A percentile compares a stretch with the other conserved stretches of the same genome.
These are phyloP conservation scores for Aureobasidium melanogenum DNA, from an alignment of 2,329 filamentous ascomycete genomes.

Conservation along the genomic window DNA sequence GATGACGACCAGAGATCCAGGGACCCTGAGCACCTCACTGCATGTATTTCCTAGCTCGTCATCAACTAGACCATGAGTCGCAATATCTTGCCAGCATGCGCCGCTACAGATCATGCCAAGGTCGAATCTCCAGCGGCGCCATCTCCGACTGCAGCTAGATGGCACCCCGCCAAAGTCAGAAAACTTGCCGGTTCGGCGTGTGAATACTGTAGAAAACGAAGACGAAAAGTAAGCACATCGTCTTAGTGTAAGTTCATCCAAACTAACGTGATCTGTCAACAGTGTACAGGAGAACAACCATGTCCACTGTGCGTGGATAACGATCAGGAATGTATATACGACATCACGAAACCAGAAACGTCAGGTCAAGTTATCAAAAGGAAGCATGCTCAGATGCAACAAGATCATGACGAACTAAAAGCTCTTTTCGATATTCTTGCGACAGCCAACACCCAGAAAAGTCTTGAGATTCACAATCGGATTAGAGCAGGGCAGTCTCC, in stretches of 20 bases:
- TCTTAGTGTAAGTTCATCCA: not conserved
- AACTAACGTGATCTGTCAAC: not conserved
- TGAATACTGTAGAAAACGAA: constrained; percentile 6
- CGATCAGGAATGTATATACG: constrained; percentile 11
- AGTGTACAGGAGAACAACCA: constrained; percentile 5
- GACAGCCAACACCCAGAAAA: not conserved
- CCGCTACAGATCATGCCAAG: not conserved
- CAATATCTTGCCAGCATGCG: not conserved
- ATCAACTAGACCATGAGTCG: not conserved
- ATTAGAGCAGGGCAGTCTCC: constrained; percentile 11
- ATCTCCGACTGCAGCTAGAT: not conserved
- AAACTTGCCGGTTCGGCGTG: not conserved
- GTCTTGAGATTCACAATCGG: constrained; percentile 10
- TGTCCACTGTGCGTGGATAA: not conserved
- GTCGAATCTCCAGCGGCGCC: not conserved
- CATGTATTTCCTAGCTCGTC: not conserved
- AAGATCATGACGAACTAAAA: constrained; percentile 9
- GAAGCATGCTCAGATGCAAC: constrained; percentile 13
- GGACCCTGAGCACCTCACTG: not conserved
- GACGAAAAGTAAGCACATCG: not conserved
- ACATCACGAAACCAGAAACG: constrained; percentile 11
- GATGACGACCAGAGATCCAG: not conserved
- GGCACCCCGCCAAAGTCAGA: not conserved
- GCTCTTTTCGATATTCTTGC: not conserved
- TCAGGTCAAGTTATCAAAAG: constrained; percentile 13